Base-by-base conservation (phyloP, 1,284 basidiomycete genomes). In the Tilletia setariae region DNA sequence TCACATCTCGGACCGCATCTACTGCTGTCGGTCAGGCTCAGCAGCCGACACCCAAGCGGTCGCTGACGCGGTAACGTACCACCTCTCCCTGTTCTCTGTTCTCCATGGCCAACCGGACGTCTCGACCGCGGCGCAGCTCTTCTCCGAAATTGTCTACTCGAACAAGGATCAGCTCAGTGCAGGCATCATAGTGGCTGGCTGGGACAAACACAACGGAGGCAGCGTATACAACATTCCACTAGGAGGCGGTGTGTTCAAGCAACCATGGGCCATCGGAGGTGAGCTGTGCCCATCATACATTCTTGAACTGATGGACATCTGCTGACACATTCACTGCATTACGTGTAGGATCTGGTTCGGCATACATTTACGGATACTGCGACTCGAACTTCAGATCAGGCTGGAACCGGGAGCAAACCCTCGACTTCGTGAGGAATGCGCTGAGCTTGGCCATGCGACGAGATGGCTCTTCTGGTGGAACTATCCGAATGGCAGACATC, bases 311-410 rank as follows among this genome's bases (percentile, higher is more conserved):
- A 40, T 40, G 35, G 35, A 6, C 35, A 40, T 40, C 6, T 40
- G 35, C 35, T 40, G 35, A 40, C n/a, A 40, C 6, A 40, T 40
- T 4, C 11, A 11, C 11, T 40, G 35, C 35, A 4, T 11, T 40
- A 40, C 11, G 4, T n/a, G n/a, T 71, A 93, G 92, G 93, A 42
- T 96, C 93, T 67, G 96, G 96, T 16, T 97, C 94, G 51, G 93
- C 94, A 13, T 99, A 98, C 83, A 94, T 98, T 21, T 98, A 98
- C 81, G 96, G 95, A 63, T 98, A 96, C 85, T 98, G 96, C 82
- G 96, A 99, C 83, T 93, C 96, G 35, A 98, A 93, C n/a, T 99
- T 92, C 84, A 85, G 88, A 82, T 93, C 95, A 44, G 93, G 91
- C n/a, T 95, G 92, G 94, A 89, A 88, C 2, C 88, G 88, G 75